These are phyloP conservation scores for Fusarium napiforme DNA, from an alignment of 2,329 filamentous ascomycete species.

Conservation along the genomic window DNA sequence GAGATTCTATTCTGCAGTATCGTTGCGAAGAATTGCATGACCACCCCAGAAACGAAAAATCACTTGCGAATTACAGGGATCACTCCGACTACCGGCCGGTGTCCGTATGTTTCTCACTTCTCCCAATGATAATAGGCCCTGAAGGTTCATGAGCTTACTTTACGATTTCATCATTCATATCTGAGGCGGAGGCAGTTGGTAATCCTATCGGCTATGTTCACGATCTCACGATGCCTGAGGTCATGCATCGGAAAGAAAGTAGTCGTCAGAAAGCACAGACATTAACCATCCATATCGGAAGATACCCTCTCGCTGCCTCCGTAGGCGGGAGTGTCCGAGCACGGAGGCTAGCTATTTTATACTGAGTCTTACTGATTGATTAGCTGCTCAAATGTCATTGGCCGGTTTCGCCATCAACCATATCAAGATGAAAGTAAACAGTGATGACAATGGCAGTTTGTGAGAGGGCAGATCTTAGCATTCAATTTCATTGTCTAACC, in stretches of 20 bases:
- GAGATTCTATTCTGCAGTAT: slow-evolving; percentile 9
- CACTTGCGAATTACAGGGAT: slow-evolving; percentile 2
- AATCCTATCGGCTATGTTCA: slow-evolving; percentile 13
- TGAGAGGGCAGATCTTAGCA: neutral
- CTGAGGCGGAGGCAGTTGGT: slow-evolving; percentile 26
- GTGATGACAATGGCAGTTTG: neutral
- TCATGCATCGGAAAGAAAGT: neutral
- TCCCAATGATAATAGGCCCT: slow-evolving; percentile 1
- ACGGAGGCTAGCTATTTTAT: slow-evolving; percentile 22
- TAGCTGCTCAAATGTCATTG: slow-evolving; percentile 37
- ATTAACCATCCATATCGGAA: slow-evolving; percentile 1
- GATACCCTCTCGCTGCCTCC: slow-evolving; percentile 27
- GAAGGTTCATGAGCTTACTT: slow-evolving; percentile 13
- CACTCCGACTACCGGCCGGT: slow-evolving; percentile 46
- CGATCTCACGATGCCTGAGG: neutral
- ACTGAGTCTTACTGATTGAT: slow-evolving; percentile 42
- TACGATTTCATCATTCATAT: slow-evolving; percentile 34
- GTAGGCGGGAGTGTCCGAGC: slow-evolving; percentile 30
- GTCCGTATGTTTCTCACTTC: slow-evolving; percentile 24
- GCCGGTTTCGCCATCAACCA: neutral
- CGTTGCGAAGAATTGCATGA: slow-evolving; percentile 27
- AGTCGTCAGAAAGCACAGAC: slow-evolving; percentile 6
- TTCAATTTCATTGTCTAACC: slow-evolving; percentile 18
- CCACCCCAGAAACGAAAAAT: slow-evolving; percentile 9
- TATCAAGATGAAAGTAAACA: neutral